Conservation (phyloP, 192 early-diverging fungal species). For the Spinellus fusiger region DNA sequence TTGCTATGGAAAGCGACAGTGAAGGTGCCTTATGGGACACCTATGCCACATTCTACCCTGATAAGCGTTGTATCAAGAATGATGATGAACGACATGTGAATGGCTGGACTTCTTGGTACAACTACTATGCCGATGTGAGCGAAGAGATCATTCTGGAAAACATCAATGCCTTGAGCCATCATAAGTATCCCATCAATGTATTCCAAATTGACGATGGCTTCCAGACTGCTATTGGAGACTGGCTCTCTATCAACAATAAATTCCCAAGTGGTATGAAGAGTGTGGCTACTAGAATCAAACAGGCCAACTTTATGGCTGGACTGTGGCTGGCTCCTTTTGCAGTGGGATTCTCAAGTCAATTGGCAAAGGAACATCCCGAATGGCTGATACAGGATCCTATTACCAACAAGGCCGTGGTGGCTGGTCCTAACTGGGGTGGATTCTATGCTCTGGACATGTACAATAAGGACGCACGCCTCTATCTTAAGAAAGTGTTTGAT, state of each 20-base stretch:
- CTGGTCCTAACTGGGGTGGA: constrained; percentile 35
- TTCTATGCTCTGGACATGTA: constrained; percentile 45
- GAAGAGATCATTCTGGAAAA: constrained; percentile 38
- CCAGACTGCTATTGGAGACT: constrained; percentile 43
- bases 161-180: constrained; percentile 12
- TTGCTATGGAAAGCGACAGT: constrained; percentile 20
- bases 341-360: constrained; percentile 29
- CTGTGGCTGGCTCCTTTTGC: constrained; percentile 47
- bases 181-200: constrained; percentile 38
- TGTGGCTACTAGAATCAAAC: constrained; percentile 30
- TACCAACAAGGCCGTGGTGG: constrained; percentile 19
- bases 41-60: constrained; percentile 26
- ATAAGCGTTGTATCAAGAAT: constrained; percentile 8
- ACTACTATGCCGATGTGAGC: constrained; percentile 44
- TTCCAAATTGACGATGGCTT: constrained; percentile 53
- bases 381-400: constrained; percentile 31
- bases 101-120: constrained; percentile 51
- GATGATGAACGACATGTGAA: constrained; percentile 29
- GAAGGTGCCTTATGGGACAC: constrained; percentile 26
- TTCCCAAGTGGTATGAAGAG: constrained; percentile 42
- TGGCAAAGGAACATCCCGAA: constrained; percentile 39
- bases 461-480: constrained; percentile 25
- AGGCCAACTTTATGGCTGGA: constrained; percentile 32
- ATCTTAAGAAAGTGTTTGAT: constrained; percentile 38
- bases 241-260: constrained; percentile 37